These are phyloP conservation scores for Mollisia scopiformis DNA, from an alignment of 2,329 filamentous ascomycete species.

Conservation along the genomic window DNA sequence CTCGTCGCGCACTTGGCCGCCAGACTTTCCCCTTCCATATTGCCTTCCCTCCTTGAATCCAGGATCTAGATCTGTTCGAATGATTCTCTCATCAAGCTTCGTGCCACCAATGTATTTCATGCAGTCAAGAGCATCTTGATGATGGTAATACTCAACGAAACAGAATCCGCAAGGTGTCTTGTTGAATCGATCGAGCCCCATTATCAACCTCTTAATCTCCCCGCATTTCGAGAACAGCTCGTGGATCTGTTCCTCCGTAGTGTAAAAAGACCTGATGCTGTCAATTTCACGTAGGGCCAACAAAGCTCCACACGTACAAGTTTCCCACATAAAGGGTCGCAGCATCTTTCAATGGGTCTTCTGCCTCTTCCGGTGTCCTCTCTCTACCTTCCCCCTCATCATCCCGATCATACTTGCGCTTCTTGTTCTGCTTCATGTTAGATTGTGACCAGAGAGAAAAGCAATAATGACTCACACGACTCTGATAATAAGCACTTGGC, in stretches of 20 bases:
- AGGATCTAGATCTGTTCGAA: slow-evolving; percentile 92
- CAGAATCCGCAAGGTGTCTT: slow-evolving; percentile 99
- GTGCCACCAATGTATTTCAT: slow-evolving; percentile 99
- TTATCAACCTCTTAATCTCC: slow-evolving; percentile 96
- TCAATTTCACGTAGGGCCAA: slow-evolving; percentile 8
- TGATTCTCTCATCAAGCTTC: slow-evolving; percentile 96
- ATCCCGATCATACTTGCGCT: slow-evolving; percentile 56
- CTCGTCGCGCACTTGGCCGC: slow-evolving; percentile 95
- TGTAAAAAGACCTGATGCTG: slow-evolving; percentile 83
- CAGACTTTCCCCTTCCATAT: slow-evolving; percentile 93
- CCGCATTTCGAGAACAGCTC: slow-evolving; percentile 96
- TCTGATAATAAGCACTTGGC: slow-evolving; percentile 90
- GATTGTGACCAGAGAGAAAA: slow-evolving; percentile 18
- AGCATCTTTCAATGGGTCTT: slow-evolving; percentile 82
- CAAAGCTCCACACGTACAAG: slow-evolving; percentile 59
- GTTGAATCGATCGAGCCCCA: slow-evolving; percentile 95
- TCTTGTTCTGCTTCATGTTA: slow-evolving; percentile 52
- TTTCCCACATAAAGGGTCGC: slow-evolving; percentile 98
- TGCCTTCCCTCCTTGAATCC: slow-evolving; percentile 96
- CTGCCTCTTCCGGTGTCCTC: slow-evolving; percentile 54
- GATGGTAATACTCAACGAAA: slow-evolving; percentile 99
- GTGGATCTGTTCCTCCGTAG: slow-evolving; percentile 98
- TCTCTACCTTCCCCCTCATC: slow-evolving; percentile 55
- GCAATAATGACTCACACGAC: slow-evolving; percentile 62
- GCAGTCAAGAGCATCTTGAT: slow-evolving; percentile 95